Evolutionary conservation across 2,329 filamentous ascomycete species (phyloP).

Genomic region (Fusarium falciforme): DNA sequence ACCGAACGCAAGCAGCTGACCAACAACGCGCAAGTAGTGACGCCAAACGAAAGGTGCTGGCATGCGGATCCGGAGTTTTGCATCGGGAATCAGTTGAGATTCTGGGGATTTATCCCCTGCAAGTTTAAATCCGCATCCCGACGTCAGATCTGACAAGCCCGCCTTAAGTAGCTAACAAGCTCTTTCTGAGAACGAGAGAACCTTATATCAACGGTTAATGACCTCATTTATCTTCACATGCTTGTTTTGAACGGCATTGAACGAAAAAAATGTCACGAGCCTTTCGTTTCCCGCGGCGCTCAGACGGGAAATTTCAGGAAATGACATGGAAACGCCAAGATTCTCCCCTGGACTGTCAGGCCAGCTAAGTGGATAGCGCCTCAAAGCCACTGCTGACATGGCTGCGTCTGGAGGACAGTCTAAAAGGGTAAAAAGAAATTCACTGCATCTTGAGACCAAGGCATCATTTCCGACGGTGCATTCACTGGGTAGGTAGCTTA

Average conservation of each 20-base stretch:
- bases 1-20: neutral
- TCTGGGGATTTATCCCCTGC: neutral
- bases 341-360: neutral
- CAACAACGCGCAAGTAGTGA: neutral
- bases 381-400: neutral
- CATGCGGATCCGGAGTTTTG: neutral
- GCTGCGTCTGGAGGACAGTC: neutral
- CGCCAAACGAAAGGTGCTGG: neutral
- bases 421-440: neutral
- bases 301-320: neutral
- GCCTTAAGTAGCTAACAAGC: neutral
- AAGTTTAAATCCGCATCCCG: neutral
- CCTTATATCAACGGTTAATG: neutral
- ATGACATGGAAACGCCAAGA: neutral
- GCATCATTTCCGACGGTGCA: neutral
- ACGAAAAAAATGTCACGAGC: neutral
- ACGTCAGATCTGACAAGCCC: neutral
- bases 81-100: neutral
- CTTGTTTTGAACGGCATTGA: neutral
- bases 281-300: neutral
- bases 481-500: neutral
- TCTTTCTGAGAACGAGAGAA: neutral
- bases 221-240: neutral
- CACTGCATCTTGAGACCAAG: neutral
- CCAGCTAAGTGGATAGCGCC: neutral